phyloP scores from a whole-genome alignment of 1,284 basidiomycete species.

The Tilletia setariae region DNA sequence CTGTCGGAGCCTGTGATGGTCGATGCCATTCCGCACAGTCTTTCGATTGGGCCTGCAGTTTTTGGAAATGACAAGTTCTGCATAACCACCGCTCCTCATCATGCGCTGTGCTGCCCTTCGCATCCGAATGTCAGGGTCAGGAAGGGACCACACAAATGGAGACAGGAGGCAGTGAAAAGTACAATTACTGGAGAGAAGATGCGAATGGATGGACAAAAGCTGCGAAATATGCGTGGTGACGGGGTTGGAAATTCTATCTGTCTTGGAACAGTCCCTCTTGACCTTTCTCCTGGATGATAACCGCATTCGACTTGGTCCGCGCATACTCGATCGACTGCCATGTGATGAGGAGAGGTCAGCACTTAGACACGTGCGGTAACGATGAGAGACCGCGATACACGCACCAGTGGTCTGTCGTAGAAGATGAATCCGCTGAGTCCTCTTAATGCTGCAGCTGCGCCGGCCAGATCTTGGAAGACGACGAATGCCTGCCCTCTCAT shows the following conservation, averaged over 20 bases:
- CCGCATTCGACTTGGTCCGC: conserved; percentile 78
- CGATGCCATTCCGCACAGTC: too few species aligned
- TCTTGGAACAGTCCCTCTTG: conserved; percentile 36
- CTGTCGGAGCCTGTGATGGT: too few species aligned
- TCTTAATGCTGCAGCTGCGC: conserved; percentile 83
- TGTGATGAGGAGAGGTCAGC: neutral
- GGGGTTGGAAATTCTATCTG: neutral
- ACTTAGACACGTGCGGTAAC: neutral
- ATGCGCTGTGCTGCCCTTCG: too few species aligned
- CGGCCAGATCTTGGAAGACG: conserved; percentile 82
- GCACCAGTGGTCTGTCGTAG: conserved; percentile 84
- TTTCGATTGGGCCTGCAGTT: too few species aligned
- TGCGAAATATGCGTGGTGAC: neutral
- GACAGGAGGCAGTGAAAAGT: too few species aligned
- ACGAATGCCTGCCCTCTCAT: conserved; percentile 96
- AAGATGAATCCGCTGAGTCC: conserved; percentile 86
- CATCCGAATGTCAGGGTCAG: too few species aligned
- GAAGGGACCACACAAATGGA: too few species aligned
- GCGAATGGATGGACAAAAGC: too few species aligned
- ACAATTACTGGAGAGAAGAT: too few species aligned
- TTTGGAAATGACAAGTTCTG: too few species aligned
- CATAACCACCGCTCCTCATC: too few species aligned
- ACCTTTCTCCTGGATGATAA: conserved; percentile 53
- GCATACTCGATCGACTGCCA: conserved; percentile 73
- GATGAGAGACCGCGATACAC: conserved; percentile 45